Evolutionary conservation across 2,329 filamentous ascomycete genomes (phyloP), one percentile per base, ranked within the genome.

Genomic region (Acrodontium crateriforme): DNA sequence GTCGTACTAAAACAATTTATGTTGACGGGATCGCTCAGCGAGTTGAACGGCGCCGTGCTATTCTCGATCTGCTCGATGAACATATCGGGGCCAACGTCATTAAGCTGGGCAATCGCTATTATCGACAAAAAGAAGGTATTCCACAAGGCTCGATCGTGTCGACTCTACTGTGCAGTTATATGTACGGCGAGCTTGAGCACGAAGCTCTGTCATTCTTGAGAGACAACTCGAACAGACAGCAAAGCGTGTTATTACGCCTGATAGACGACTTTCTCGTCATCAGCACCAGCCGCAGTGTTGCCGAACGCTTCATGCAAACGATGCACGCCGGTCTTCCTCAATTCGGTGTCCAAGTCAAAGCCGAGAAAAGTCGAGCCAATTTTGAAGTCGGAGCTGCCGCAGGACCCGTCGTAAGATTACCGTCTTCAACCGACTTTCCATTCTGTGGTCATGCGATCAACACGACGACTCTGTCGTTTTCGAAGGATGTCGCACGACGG

Each of bases 241-340:
- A 46, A 10, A 76, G 69, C 26, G 54, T 94, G 3, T 61, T 98
- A 6, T 54, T 95, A 28, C 69, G 89, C 10, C 65, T 94, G 7
- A 81, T 92, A 22, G 89, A 98, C 42, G 89, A 98, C 46, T 98
- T 95, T 42, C 62, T 95, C 4, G 69, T 98, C 24, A 75, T 98
- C 44, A 93, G 80, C 0, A 73, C 74, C 0, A 66, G 81, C 26
- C 60, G 56, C 29, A 40, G 52, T 6, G 72, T 85, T 43, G 87
- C 83, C 0, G 62, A 63, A 32, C 60, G 57, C 1, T 95, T 98
- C 47, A 63, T 93, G 12, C 59, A 74, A 32, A 65, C 69, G 10
- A 93, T 98, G 85, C 77, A 92, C 42, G 53, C 56, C 1, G 87
- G 85, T 2, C 54, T 89, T 18, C 70, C 77, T 0, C 68, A 74